Conservation (phyloP, 1,284 basidiomycete genomes). For the Trametes versicolor region DNA sequence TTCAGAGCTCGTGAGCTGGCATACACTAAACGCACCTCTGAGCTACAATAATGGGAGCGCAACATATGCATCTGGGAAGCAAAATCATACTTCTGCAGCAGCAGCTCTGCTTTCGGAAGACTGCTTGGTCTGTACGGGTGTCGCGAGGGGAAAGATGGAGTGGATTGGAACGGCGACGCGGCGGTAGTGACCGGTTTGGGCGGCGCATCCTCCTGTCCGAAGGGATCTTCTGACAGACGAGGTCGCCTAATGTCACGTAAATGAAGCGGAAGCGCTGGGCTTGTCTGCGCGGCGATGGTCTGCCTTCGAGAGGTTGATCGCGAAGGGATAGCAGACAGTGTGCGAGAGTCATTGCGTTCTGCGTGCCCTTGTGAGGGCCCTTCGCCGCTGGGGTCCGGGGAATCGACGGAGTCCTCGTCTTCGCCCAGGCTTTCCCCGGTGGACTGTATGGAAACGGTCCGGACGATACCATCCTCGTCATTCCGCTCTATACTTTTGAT, state of each 20-base stretch:
- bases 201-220: constrained; percentile 71
- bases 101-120: constrained; percentile 56
- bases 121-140: constrained; percentile 56
- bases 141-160: constrained; percentile 67
- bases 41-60: constrained; percentile 90
- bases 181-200: constrained; percentile 46
- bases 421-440: constrained; percentile 43
- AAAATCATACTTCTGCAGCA: constrained; percentile 74
- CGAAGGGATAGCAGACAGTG: constrained; percentile 17
- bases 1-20: constrained; percentile 23
- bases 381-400: constrained; percentile 21
- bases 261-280: constrained; percentile 72
- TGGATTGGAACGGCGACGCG: constrained; percentile 68
- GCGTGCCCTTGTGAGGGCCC: constrained; percentile 1
- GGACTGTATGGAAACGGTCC: constrained; percentile 27
- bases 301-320: constrained; percentile 51
- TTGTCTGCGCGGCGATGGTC: constrained; percentile 73
- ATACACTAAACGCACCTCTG: constrained; percentile 67
- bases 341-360: not conserved
- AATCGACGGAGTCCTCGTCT: constrained; percentile 32
- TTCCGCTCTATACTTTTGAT: constrained; percentile 59
- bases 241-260: constrained; percentile 60
- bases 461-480: constrained; percentile 50
- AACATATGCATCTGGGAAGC: constrained; percentile 80
- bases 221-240: constrained; percentile 73